A percentile compares a stretch with the other conserved stretches of the same genome.
phyloP scores from a whole-genome alignment of 169 alveolate species.

The Eimeria falciformis region DNA sequence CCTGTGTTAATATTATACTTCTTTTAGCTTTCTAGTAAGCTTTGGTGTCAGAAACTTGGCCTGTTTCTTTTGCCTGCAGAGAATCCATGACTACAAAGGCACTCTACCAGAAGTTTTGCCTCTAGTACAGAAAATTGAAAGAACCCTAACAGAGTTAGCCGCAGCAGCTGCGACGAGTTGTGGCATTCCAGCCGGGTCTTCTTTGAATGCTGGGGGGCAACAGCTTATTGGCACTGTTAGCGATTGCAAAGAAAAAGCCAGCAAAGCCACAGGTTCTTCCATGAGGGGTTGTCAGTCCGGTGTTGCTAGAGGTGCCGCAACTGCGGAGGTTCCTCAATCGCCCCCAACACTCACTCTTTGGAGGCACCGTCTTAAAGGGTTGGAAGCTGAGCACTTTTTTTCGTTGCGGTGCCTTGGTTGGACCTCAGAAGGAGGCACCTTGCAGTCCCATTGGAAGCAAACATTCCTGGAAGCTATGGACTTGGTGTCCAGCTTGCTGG shows the following conservation, averaged over 20 bases:
- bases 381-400: constrained; percentile 45
- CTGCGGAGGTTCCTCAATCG: constrained; percentile 59
- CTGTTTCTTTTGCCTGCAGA: constrained; percentile 8
- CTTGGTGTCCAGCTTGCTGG: constrained; percentile 43
- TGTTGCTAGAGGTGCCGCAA: constrained; percentile 52
- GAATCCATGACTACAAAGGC: constrained; percentile 55
- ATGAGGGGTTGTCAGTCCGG: constrained; percentile 9
- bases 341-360: constrained; percentile 31
- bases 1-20: too few relatives aligned
- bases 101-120: constrained; percentile 3
- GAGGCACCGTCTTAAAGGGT: constrained; percentile 65
- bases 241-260: neutral
- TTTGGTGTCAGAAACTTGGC: too few relatives aligned
- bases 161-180: constrained; percentile 12
- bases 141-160: constrained; percentile 56
- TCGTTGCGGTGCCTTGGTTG: constrained; percentile 65
- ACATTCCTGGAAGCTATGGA: constrained; percentile 50
- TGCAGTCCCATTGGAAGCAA: constrained; percentile 48
- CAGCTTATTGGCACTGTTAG: neutral
- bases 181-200: neutral
- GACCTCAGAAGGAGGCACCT: constrained; percentile 66
- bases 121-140: constrained; percentile 28
- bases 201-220: neutral
- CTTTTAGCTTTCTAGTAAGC: too few relatives aligned
- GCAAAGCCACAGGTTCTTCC: neutral